Evolutionary conservation across 192 early-diverging fungal species (phyloP), one percentile per base, ranked within the genome.

Genomic region (Umbelopsis ramanniana): DNA sequence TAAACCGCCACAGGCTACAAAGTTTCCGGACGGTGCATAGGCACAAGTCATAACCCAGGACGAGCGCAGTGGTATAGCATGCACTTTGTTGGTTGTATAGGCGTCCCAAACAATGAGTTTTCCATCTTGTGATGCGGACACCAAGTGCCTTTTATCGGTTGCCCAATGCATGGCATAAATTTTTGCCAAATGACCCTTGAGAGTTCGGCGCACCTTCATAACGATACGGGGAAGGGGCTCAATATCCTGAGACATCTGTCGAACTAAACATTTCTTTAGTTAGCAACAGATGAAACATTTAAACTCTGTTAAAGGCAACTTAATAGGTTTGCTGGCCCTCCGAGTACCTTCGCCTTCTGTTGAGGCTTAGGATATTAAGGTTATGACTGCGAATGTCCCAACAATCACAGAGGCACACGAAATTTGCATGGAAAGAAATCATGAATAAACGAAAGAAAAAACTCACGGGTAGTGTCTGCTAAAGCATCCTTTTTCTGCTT

Each of bases 21-120:
- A 96, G 81, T 93, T 94, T 37, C 98, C 96, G 21, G 95, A 96
- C 3, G 98, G 98, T 37, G 97, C 96, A 70, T 98, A 99, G 6
- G 98, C 95, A 77, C 97, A 98, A 35, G 98, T 99, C 98, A 99
- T 99, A 70, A 99, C 98, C 98, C 98, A 99, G 6, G 98, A 99
- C 0, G 98, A 99, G 12, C 95, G 91, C 66, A 99, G 80, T 0
- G 98, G 97, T 75, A 99, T 98, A 19, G 95, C 96, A 78, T 97
- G 95, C 66, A 98, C 94, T 82, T 99, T 99, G 88, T 99, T 99
- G 68, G 97, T 98, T 43, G 94, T 93, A 78, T 94, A 97, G 26
- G 96, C 95, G 79, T 99, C 98, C 97, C 98, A 99, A 45, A 99
- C 96, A 55, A 99, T 97, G 50, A 99, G 87, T 81, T 98, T 99